These are phyloP conservation scores for Penicillium subrubescens DNA, from an alignment of 495 filamentous ascomycete genomes.

Conservation along the genomic window DNA sequence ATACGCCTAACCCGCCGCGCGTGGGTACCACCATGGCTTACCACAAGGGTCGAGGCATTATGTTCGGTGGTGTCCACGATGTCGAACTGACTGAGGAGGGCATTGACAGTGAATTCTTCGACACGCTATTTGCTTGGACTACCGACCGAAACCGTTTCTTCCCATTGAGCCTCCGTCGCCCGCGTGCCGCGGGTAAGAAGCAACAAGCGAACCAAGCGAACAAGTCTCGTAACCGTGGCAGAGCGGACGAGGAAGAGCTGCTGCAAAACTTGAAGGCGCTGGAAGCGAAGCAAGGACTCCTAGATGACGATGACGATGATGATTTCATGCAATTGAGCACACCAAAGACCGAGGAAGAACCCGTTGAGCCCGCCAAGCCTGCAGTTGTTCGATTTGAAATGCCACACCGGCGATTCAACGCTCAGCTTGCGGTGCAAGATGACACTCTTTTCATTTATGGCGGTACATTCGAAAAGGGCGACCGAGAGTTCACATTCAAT, in stretches of 20 bases:
- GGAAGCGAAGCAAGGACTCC: slow-evolving; percentile 65
- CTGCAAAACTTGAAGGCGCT: slow-evolving; percentile 80
- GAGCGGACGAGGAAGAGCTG: slow-evolving; percentile 88
- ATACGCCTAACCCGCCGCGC: slow-evolving; percentile 78
- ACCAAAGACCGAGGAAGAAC: slow-evolving; percentile 53
- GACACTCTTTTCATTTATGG: slow-evolving; percentile 92
- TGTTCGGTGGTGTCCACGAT: slow-evolving; percentile 94
- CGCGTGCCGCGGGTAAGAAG: slow-evolving; percentile 62
- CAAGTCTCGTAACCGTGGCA: slow-evolving; percentile 66
- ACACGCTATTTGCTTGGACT: slow-evolving; percentile 85
- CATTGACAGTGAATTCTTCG: slow-evolving; percentile 95
- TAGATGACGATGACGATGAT: slow-evolving; percentile 57
- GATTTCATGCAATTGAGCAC: slow-evolving; percentile 47
- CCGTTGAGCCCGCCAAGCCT: slow-evolving; percentile 52
- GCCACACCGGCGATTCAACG: slow-evolving; percentile 87
- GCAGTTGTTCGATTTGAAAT: slow-evolving; percentile 65
- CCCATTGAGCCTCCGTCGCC: slow-evolving; percentile 72
- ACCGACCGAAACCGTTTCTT: slow-evolving; percentile 94
- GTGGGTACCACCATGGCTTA: slow-evolving; percentile 89
- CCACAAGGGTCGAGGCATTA: slow-evolving; percentile 88
- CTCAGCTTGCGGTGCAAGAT: slow-evolving; percentile 84
- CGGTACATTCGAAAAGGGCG: slow-evolving; percentile 92
- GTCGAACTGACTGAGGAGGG: slow-evolving; percentile 92
- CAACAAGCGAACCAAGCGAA: slow-evolving; percentile 55
- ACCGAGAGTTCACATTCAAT: slow-evolving; percentile 91